Conservation (phyloP, 1,284 basidiomycete species). For the Apiotrichum sp. region DNA sequence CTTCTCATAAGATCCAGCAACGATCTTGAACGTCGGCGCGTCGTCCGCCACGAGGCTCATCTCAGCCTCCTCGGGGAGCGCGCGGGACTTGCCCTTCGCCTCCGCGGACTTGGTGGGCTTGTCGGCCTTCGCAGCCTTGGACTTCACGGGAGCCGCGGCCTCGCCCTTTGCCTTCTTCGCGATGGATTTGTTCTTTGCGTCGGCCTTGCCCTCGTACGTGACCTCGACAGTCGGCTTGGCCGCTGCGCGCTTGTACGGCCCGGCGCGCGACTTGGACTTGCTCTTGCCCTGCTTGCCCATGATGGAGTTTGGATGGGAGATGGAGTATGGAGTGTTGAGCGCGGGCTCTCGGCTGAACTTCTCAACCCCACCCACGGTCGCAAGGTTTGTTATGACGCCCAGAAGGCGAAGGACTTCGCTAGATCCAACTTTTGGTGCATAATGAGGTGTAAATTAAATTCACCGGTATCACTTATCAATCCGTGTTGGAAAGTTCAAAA, state of each 20-base stretch:
- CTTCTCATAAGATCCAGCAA: conserved; percentile 92
- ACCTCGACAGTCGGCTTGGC: conserved; percentile 35
- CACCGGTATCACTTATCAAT: neutral
- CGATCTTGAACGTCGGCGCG: conserved; percentile 65
- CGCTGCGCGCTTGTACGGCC: conserved; percentile 13
- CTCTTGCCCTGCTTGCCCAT: conserved; percentile 35
- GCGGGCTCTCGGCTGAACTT: too few relatives aligned
- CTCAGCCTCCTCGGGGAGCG: neutral
- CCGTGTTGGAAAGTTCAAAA: too few relatives aligned
- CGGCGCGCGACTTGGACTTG: conserved; percentile 7
- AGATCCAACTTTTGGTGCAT: conserved; percentile 5
- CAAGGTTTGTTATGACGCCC: neutral
- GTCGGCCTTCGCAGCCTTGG: conserved; percentile 68
- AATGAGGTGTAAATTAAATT: neutral
- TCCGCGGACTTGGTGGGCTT: conserved; percentile 89
- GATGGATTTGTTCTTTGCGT: conserved; percentile 4
- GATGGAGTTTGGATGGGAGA: conserved; percentile 1
- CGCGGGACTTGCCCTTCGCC: conserved; percentile 56
- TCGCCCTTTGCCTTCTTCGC: conserved; percentile 17
- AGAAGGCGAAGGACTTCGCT: neutral
- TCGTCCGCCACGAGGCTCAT: neutral
- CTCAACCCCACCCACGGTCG: too few relatives aligned
- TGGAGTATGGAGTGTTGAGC: neutral
- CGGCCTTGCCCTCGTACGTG: conserved; percentile 27
- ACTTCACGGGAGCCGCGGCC: conserved; percentile 1